Base-by-base conservation (phyloP, 1,284 basidiomycete species). In the Grifola frondosa region DNA sequence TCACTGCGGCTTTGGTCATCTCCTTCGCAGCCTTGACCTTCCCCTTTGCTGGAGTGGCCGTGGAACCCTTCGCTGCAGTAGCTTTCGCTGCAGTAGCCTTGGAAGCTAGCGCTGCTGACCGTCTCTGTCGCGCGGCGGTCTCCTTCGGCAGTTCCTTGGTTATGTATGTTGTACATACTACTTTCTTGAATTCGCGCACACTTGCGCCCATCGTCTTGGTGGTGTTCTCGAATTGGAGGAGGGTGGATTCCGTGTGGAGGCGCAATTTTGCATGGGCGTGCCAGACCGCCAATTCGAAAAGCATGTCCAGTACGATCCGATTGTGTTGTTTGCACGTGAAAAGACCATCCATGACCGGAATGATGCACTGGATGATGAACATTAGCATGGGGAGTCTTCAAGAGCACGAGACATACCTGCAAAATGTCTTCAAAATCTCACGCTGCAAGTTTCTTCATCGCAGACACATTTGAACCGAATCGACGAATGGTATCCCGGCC, bases 341-440 rank as follows among this genome's bases (percentile, higher is more conserved):
- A 0, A 67, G 49, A 1, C 54, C 53, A 36, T 65, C 58, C 29
- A 67, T 46, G 5, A 40, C 52, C 0, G 62, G 61, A 13, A 64
- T 56, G 8, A 56, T 42, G 30, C 64, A 67, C 60, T 65, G 17
- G 17, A 30, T 16, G 29, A 28, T 15, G 17, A 13, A 13, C 8
- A 26, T 6, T 29, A 20, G 5, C 21, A 17, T 21, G 19, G 13
- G 12, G 19, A 21, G 54, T 1, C 68, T 48, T 29, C 4, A 35
- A n/a, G 11, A 22, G 17, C 16, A 28, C 10, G 8, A 5, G 24
- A 32, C 21, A 21, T 36, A 37, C 56, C 48, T 64, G 59, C 1
- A 64, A 37, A 0, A 62, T 35, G 34, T 63, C 58, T 34, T 64
- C 58, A 37, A 51, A 64, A 34, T 71, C 63, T 3, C 59, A 49